These are phyloP conservation scores for Nicotiana tomentosiformis DNA, from an alignment of 257 asterid genomes.

Conservation along the genomic window DNA sequence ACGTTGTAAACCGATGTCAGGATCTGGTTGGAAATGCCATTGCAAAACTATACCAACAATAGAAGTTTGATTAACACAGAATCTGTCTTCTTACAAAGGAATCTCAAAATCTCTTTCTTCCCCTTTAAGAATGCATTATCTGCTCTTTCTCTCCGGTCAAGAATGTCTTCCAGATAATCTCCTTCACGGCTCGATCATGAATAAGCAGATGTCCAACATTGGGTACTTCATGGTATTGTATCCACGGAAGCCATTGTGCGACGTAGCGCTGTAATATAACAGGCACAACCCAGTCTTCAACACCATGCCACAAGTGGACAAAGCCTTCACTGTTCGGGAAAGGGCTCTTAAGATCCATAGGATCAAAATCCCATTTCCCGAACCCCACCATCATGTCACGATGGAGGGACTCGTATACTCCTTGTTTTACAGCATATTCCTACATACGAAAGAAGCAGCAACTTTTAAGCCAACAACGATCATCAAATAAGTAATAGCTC, in stretches of 20 bases:
- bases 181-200: slow-evolving; percentile 13
- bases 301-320: slow-evolving; percentile 51
- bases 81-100: not conserved
- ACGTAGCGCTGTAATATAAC: slow-evolving; percentile 36
- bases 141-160: slow-evolving; percentile 21
- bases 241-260: slow-evolving; percentile 44
- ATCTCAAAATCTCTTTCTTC: not conserved
- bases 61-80: too few species aligned
- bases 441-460: slow-evolving; percentile 4
- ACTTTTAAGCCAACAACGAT: slow-evolving; percentile 5
- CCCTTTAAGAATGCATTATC: not conserved
- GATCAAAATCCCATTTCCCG: slow-evolving; percentile 47
- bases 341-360: slow-evolving; percentile 40
- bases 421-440: slow-evolving; percentile 42
- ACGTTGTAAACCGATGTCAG: too few species aligned
- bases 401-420: slow-evolving; percentile 37
- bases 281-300: slow-evolving; percentile 45
- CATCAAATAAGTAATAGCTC: not conserved
- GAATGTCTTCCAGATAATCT: slow-evolving; percentile 41
- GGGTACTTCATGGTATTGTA: not conserved
- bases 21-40: too few species aligned
- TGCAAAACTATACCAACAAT: too few species aligned
- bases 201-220: slow-evolving; percentile 15
- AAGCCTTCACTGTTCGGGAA: slow-evolving; percentile 30
- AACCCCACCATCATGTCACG: slow-evolving; percentile 49